Percentiles rank a stretch among this genome's conserved stretches.
phyloP scores from a whole-genome alignment of 805 yeast species.

The Lachancea thermotolerans region DNA sequence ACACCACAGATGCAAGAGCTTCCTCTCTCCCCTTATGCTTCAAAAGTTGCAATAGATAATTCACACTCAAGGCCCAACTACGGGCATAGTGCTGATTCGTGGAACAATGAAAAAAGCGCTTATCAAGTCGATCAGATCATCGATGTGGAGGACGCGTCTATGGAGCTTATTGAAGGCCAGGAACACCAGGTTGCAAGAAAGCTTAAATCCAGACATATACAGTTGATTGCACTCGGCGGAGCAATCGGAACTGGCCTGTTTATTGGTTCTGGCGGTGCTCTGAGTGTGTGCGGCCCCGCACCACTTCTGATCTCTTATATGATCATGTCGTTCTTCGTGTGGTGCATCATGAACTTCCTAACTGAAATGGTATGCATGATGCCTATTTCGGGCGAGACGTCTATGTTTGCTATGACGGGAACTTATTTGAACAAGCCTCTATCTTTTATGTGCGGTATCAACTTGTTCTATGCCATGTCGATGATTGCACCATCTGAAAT shows the following conservation, averaged over 20 bases:
- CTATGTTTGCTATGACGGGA: conserved; percentile 12
- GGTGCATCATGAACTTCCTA: conserved; percentile 40
- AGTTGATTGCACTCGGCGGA: conserved; percentile 32
- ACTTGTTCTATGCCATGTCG: conserved; percentile 41
- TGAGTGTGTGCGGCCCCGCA: conserved; percentile 62
- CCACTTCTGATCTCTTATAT: conserved; percentile 52
- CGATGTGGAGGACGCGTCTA: neutral
- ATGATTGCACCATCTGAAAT: conserved; percentile 46
- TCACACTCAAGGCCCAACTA: neutral
- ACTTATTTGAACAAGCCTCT: conserved; percentile 13
- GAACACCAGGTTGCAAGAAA: conserved; percentile 5
- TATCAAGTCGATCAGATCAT: neutral
- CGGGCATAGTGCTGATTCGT: neutral
- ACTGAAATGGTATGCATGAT: conserved; percentile 57
- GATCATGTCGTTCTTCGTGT: conserved; percentile 50
- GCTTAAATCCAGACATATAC: conserved; percentile 14
- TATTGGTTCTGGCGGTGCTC: conserved; percentile 59
- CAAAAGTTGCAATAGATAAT: neutral
- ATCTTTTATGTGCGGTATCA: conserved; percentile 40
- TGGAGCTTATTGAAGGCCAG: too few species aligned
- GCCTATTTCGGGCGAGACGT: conserved; percentile 55
- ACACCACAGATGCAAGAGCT: neutral
- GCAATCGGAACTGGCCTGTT: conserved; percentile 76
- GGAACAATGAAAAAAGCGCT: neutral
- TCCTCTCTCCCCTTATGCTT: neutral